Base-by-base conservation (phyloP, 495 filamentous ascomycete genomes). In the Oleoguttula mirabilis region DNA sequence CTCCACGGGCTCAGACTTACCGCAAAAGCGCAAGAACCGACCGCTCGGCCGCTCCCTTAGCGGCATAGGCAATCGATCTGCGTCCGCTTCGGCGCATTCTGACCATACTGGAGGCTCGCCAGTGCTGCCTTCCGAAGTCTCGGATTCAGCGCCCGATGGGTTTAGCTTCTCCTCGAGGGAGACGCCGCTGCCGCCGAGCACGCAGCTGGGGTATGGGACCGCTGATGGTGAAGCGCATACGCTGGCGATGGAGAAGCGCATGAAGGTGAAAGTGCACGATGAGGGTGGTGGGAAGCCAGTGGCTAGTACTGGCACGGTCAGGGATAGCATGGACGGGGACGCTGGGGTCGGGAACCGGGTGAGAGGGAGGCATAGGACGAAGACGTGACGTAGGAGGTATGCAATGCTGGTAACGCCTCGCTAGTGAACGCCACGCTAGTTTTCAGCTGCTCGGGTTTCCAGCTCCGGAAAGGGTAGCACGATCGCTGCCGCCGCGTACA, bases 201-300 rank as follows among this genome's bases (percentile, higher is more conserved):
- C 49, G 39, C 49, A 52, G 49, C 39, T 52, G n/a, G 49, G 49
- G 2, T 52, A 52, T 20, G 49, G 48, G 36, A 43, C 45, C 4
- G 23, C 40, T 7, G 49, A 52, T 6, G 40, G 38, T n/a, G 49
- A 47, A 21, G 24, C 17, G 33, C 38, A 47, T 36, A 32, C 44
- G 15, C 2, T 16, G 11, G 8, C 32, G 32, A 52, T 52, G 45
- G 37, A 41, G 24, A 47, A 44, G 45, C 4, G 16, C 34, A 39
- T 52, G 49, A 32, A 39, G 15, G 25, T 43, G 3, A 30, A 14
- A 4, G n/a, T 47, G 28, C 3, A 36, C 15, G 44, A 39, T 35
- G 45, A 36, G 4, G 39, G 30, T 8, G 27, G 15, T 2, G 35
- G 38, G 34, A 39, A 25, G 39, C 16, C 38, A 17, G 36, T 43